Conservation (phyloP, 352 stramenopile genomes). For the Phytophthora macrochlamydospora region DNA sequence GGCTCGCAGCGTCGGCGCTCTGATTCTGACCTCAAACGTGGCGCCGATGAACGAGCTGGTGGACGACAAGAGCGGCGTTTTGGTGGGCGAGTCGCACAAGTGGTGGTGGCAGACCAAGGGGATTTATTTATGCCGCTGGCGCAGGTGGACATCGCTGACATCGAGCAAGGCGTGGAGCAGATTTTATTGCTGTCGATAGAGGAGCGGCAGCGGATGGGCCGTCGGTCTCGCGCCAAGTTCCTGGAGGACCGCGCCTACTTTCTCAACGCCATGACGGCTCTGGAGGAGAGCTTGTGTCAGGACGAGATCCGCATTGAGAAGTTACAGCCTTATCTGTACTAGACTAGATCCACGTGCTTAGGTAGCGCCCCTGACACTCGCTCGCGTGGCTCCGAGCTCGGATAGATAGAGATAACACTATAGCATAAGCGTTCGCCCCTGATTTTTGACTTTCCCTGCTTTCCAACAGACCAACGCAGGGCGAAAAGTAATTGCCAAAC, state of each 20-base stretch:
- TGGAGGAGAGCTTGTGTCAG: conserved; percentile 81
- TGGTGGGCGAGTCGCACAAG: conserved; percentile 54
- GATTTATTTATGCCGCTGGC: conserved; percentile 86
- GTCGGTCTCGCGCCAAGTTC: conserved; percentile 68
- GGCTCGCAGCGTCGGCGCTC: conserved; percentile 68
- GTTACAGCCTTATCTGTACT: conserved; percentile 81
- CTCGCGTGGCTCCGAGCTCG: conserved; percentile 11
- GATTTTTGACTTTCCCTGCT: no score
- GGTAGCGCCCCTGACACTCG: background rate
- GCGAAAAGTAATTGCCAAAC: conserved; percentile 2
- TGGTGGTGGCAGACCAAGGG: conserved; percentile 87
- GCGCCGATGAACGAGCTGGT: conserved; percentile 88
- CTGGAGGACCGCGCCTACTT: conserved; percentile 83
- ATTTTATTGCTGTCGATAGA: conserved; percentile 77
- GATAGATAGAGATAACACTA: conserved; percentile 40
- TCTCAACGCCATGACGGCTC: conserved; percentile 77
- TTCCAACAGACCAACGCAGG: no score
- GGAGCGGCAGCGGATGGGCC: conserved; percentile 76
- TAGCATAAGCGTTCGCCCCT: conserved; percentile 6
- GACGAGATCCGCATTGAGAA: conserved; percentile 82
- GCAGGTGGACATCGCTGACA: conserved; percentile 60
- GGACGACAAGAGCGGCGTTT: conserved; percentile 69
- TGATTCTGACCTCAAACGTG: conserved; percentile 81
- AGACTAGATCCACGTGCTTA: conserved; percentile 11
- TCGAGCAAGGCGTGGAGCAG: conserved; percentile 69